Evolutionary conservation across 2,329 filamentous ascomycete genomes (phyloP).

Genomic region (Ophiosphaerella herpotricha): DNA sequence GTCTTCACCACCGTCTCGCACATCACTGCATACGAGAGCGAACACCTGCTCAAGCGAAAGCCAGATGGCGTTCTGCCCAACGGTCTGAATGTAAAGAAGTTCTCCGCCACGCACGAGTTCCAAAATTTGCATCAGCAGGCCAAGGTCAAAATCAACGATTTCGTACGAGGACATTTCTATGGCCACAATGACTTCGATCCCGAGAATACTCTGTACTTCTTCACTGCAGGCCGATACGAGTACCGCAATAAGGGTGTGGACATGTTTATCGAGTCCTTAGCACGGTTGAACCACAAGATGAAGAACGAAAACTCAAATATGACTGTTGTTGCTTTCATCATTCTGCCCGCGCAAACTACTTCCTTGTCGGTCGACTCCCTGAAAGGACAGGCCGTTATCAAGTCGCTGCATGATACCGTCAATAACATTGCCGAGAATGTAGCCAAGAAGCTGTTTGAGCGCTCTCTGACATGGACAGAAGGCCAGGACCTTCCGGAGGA

Average conservation of each 20-base stretch:
- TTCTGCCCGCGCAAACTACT: constrained; percentile 96
- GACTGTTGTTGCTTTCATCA: constrained; percentile 96
- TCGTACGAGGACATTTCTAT: constrained; percentile 97
- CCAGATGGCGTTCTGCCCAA: constrained; percentile 96
- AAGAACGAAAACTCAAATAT: constrained; percentile 85
- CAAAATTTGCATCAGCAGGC: constrained; percentile 96
- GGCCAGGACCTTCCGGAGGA: constrained; percentile 92
- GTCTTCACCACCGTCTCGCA: constrained; percentile 99
- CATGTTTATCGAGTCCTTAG: constrained; percentile 98
- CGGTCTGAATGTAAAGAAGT: constrained; percentile 97
- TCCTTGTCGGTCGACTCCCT: constrained; percentile 94
- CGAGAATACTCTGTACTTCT: constrained; percentile 96
- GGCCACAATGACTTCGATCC: constrained; percentile 97
- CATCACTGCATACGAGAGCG: constrained; percentile 97
- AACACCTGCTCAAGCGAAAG: constrained; percentile 96
- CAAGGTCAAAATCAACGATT: constrained; percentile 98
- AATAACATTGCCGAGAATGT: constrained; percentile 92
- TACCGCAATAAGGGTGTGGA: constrained; percentile 98
- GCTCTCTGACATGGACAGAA: constrained; percentile 93
- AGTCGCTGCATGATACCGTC: constrained; percentile 90
- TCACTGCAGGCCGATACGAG: constrained; percentile 95
- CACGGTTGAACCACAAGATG: constrained; percentile 89
- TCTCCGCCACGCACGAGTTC: constrained; percentile 97
- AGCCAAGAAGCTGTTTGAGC: constrained; percentile 91
- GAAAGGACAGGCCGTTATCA: constrained; percentile 96